Evolutionary conservation across 2,329 filamentous ascomycete genomes (phyloP).

Genomic region (Fusarium graminum): DNA sequence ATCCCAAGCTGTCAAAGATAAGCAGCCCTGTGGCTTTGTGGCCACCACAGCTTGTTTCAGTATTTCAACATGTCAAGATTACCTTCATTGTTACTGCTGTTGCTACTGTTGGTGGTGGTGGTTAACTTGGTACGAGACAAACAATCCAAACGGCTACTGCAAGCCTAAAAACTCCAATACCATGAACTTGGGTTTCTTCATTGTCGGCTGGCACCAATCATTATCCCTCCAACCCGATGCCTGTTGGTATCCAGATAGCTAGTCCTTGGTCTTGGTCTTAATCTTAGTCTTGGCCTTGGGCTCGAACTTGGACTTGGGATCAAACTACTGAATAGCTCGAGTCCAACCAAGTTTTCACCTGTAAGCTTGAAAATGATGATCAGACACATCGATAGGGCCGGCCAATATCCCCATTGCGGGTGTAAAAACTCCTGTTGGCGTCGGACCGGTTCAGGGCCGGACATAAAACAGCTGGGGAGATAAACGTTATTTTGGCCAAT

Average conservation of each 20-base stretch:
- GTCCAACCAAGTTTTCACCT: background rate
- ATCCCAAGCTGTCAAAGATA: conserved; percentile 41
- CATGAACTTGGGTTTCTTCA: conserved; percentile 33
- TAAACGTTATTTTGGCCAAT: conserved; percentile 19
- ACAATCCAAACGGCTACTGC: conserved; percentile 14
- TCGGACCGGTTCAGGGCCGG: conserved; percentile 34
- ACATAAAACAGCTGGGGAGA: conserved; percentile 16
- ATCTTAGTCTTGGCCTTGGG: conserved; percentile 6
- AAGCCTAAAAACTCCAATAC: conserved; percentile 19
- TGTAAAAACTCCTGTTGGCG: conserved; percentile 29
- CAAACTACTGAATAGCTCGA: background rate
- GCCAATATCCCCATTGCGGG: conserved; percentile 24
- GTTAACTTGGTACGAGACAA: background rate
- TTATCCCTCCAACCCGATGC: conserved; percentile 11
- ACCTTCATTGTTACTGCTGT: background rate
- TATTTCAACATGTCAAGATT: conserved; percentile 27
- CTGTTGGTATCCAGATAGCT: conserved; percentile 7
- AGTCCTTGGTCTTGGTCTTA: conserved; percentile 20
- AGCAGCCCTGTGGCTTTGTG: conserved; percentile 18
- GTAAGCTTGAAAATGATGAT: conserved; percentile 2
- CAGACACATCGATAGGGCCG: conserved; percentile 10
- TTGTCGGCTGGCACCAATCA: conserved; percentile 26
- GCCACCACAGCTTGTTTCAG: conserved; percentile 43
- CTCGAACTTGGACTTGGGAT: conserved; percentile 6
- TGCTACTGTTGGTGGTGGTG: background rate